Base-by-base conservation (phyloP, 2,329 filamentous ascomycete genomes). In the Fusarium sororula region DNA sequence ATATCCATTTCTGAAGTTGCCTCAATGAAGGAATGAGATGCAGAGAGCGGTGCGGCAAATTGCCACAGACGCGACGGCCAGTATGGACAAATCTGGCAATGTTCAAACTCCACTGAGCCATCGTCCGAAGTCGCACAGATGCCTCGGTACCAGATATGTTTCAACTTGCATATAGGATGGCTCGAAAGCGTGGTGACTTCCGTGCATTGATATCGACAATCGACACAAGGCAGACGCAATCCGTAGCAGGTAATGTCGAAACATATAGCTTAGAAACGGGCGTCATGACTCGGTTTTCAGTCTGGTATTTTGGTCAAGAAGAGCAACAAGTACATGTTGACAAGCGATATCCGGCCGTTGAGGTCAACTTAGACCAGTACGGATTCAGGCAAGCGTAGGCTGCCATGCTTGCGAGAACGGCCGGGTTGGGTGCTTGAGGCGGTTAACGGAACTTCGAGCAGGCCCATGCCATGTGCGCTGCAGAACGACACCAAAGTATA, bases 91-190 rank as follows among this genome's bases (percentile, higher is more conserved):
- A 61, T 60, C 35, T 66, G 38, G 54, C 45, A 71, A 65, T 62
- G 58, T 51, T 20, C 26, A 45, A 60, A 66, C 68, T 54, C 76
- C 57, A 68, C 67, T 42, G 26, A 37, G 26, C 54, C 47, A 42
- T 61, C 20, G 64, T 58, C 71, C 65, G 71, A 75, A 63, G 48
- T 72, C 63, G 73, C 66, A 72, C 50, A 63, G 26, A 62, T 60
- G 39, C n/a, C 32, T 70, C 39, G 47, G 32, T 47, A 24, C 28
- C 64, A 41, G 39, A 35, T 47, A 39, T 44, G n/a, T 41, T 37
- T 37, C 17, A 41, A 68, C 20, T 44, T 68, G 22, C 15, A 48
- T 22, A 32, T 32, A 26, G 26, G 48, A 28, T 61, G 42, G 41
- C 37, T 51, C 28, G 26, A 61, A 42, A 37, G 30, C 26, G 24